Evolutionary conservation across 495 filamentous ascomycete genomes (phyloP), one percentile per base, ranked within the genome.

Genomic region (Neurospora sp.): DNA sequence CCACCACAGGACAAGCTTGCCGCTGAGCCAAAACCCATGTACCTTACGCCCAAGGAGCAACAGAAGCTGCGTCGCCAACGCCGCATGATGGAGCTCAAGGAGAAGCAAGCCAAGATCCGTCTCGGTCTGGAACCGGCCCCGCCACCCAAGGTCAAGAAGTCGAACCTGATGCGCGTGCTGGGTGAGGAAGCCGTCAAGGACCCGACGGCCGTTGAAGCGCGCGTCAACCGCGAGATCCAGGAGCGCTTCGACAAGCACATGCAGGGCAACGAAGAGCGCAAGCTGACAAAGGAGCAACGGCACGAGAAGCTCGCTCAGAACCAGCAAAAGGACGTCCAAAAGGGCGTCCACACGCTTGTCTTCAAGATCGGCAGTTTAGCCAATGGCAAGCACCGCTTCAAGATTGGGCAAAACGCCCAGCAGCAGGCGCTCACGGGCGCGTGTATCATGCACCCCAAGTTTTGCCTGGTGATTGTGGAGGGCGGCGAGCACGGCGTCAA

Each of bases 151-250:
- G 91, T 98, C 75, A 98, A 97, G 82, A 96, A 95, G 80, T 90
- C 89, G 69, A 99, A 99, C 79, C 85, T 99, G 71, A 98, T 99
- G 96, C 91, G 94, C 68, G 96, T 99, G 4, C 84, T 98, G n/a
- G 96, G 96, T 59, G 93, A 98, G 78, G 92, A 97, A 80, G 96
- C 96, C 3, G 94, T 99, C 75, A 97, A 97, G 77, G 96, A 99
- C 79, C 96, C 96, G 10, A 99, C 96, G 3, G 96, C 96, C 22
- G 94, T 98, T 39, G 96, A 99, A 82, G 94, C 96, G 42, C 89
- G 93, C 37, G 96, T 99, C 42, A 96, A 92, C 81, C 85, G 89
- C 31, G 93, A 98, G 76, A 97, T 99, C 65, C 90, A 90, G 53
- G 94, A 95, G 38, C 93, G 96, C 41, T 87, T 89, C 59, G 83